Percentiles rank a stretch among this genome's conserved stretches.
phyloP scores from a whole-genome alignment of 1,284 basidiomycete genomes.

The Meripilus lineatus region DNA sequence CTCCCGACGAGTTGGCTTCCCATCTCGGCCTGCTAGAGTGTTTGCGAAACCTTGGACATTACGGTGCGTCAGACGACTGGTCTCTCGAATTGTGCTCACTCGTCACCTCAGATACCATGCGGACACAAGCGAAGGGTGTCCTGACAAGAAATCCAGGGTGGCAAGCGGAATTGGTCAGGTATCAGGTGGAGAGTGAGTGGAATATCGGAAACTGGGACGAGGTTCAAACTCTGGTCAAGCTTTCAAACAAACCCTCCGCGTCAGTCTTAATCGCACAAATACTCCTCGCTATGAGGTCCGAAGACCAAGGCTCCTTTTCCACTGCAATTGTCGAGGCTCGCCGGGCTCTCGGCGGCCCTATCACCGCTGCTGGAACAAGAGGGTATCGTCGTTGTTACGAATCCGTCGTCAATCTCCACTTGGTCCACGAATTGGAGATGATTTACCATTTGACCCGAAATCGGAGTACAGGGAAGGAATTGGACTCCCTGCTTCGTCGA shows the following conservation, averaged over 20 bases:
- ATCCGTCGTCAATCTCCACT: constrained; percentile 81
- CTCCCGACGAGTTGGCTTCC: constrained; percentile 83
- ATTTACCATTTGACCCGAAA: constrained; percentile 68
- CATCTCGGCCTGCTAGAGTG: constrained; percentile 92
- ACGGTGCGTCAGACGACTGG: constrained; percentile 57
- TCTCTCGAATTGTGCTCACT: constrained; percentile 1
- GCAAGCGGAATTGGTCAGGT: constrained; percentile 75
- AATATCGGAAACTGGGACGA: constrained; percentile 93
- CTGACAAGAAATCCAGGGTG: constrained; percentile 85
- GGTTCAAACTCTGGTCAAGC: constrained; percentile 59
- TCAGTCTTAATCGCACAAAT: constrained; percentile 80
- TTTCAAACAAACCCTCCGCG: constrained; percentile 45
- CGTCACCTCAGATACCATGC: constrained; percentile 73
- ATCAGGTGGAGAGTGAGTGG: constrained; percentile 93
- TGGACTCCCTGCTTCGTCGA: constrained; percentile 39
- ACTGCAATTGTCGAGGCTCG: constrained; percentile 65
- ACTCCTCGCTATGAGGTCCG: constrained; percentile 73
- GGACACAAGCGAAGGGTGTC: constrained; percentile 93
- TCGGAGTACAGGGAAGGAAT: constrained; percentile 29
- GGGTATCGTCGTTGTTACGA: constrained; percentile 89
- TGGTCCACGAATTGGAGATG: constrained; percentile 84
- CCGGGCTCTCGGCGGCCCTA: constrained; percentile 73
- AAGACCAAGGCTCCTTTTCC: constrained; percentile 40
- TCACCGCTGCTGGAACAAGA: constrained; percentile 74
- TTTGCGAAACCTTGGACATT: constrained; percentile 93